Base-by-base conservation (phyloP, 2,329 filamentous ascomycete genomes). In the Albifimbria verrucaria region DNA sequence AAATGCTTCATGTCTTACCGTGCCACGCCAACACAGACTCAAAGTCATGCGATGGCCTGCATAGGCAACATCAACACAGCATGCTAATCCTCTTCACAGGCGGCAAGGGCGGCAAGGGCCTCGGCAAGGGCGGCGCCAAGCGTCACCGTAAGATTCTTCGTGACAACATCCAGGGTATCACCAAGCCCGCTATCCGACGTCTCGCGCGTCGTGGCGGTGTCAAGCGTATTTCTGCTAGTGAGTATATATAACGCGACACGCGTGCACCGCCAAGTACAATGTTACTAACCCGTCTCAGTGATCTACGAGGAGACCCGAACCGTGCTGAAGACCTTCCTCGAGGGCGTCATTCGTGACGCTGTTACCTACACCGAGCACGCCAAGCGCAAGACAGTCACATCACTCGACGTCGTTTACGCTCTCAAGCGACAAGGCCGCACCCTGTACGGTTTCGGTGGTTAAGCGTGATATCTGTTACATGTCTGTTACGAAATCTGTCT, bases 151-250 rank as follows among this genome's bases (percentile, higher is more conserved):
- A 97, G 90, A 97, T 97, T 83, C 85, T 97, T 77, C 91, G 92
- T 79, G 92, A 96, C 89, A 97, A 96, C 89, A 97, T 97, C 73
- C 92, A 97, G 82, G 92, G 92, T 80, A 96, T 96, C 75, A 96
- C 92, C 72, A 96, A 96, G 88, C 92, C 92, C 68, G 92, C 92
- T 67, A 96, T 96, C 79, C 88, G 92, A 69, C 91, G 92, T 93
- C 92, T 97, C 75, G 92, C 92, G 62, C 92, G 92, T 80, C 92
- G 92, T 94, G 92, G 92, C 78, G 92, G 92, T 92, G 92, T 97
- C 85, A 97, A 97, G 90, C 92, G 92, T 96, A 97, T 97, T 71
- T 96, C 92, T 70, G 92, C 92, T 74, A 95, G 87, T 90, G 84
- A 74, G 82, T 79, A 88, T 85, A 87, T 72, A 87, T 83, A 61